These are phyloP conservation scores for Geranomyces variabilis DNA, from an alignment of 192 early-diverging fungal genomes.

Conservation along the genomic window DNA sequence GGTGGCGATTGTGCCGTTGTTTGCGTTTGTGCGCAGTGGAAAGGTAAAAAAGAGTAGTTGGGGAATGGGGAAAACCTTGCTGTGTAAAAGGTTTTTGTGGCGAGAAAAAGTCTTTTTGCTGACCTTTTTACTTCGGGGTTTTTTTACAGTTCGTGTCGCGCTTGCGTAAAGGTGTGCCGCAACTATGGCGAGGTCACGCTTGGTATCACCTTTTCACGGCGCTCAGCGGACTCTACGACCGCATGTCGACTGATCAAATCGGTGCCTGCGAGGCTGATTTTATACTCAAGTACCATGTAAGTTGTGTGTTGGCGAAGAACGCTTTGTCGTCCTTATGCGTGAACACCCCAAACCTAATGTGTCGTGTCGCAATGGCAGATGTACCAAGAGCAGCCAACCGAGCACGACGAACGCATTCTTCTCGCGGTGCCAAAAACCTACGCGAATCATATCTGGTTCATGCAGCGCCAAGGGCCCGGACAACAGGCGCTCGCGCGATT, in stretches of 20 bases:
- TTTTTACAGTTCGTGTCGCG: conserved; percentile 24
- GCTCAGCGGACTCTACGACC: conserved; percentile 15
- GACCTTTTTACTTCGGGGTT: not conserved
- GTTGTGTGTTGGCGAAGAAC: no score
- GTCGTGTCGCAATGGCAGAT: no score
- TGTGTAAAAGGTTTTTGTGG: not conserved
- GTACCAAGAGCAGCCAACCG: conserved; percentile 5
- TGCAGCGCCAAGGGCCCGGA: conserved; percentile 30
- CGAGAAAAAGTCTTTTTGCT: no score
- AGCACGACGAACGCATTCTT: conserved; percentile 8
- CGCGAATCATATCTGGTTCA: conserved; percentile 33
- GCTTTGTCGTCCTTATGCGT: not conserved
- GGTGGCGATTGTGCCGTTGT: conserved; percentile 25
- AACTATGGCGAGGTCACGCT: conserved; percentile 29
- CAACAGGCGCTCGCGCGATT: conserved; percentile 24
- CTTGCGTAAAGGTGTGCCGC: conserved; percentile 28
- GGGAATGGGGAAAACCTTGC: not conserved
- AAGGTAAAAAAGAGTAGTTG: not conserved
- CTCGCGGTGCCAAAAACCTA: conserved; percentile 27
- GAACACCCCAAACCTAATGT: no score
- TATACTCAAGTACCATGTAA: conserved; percentile 25
- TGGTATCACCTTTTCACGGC: conserved; percentile 30
- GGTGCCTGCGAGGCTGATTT: conserved; percentile 20
- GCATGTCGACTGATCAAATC: conserved; percentile 23
- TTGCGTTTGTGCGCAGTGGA: conserved; percentile 13